phyloP scores from a whole-genome alignment of 306 rosid genomes.

The Bauhinia variegata region DNA sequence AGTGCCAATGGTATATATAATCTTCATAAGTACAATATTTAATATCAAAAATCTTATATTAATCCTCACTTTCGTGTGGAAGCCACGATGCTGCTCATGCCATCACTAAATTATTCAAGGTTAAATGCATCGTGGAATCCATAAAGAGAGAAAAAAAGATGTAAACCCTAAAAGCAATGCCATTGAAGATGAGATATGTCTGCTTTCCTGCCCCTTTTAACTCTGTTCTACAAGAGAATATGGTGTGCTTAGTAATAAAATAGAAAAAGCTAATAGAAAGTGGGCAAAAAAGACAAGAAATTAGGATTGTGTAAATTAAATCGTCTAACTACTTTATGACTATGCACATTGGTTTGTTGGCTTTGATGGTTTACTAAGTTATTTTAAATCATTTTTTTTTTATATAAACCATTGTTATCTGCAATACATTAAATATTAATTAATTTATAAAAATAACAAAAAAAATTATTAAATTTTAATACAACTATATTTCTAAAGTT shows the following conservation, averaged over 20 bases:
- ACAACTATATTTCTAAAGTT: too few relatives aligned
- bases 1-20: background rate
- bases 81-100: conserved; percentile 21
- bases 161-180: too few relatives aligned
- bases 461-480: too few relatives aligned
- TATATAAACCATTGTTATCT: background rate
- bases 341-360: background rate
- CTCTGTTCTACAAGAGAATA: too few relatives aligned
- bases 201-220: background rate
- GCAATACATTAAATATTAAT: background rate
- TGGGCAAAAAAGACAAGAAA: background rate
- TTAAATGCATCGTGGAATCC: background rate
- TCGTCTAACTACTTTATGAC: conserved; percentile 7
- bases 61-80: conserved; percentile 46
- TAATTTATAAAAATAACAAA: background rate
- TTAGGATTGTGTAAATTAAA: conserved; percentile 6
- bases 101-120: background rate
- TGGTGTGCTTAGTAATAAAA: too few relatives aligned
- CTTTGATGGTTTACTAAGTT: background rate
- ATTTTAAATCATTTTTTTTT: too few relatives aligned
- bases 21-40: background rate
- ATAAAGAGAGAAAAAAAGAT: too few relatives aligned
- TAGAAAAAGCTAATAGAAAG: too few relatives aligned
- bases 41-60: background rate
- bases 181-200: background rate